Percentiles rank a stretch among this genome's conserved stretches.
Conservation (phyloP, 257 asterid genomes). For the Plantago elongata region DNA sequence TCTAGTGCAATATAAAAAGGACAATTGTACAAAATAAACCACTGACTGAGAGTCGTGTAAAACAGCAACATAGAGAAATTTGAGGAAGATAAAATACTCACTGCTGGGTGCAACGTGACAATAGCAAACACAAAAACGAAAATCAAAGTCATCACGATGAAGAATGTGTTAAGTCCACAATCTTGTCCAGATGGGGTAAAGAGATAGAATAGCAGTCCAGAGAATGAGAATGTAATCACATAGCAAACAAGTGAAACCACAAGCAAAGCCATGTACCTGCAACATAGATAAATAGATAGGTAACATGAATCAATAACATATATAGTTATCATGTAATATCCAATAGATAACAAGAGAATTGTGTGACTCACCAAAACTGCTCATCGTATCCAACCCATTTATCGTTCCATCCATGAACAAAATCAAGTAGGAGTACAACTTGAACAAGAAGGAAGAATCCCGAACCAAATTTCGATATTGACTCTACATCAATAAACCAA, state of each 20-base stretch:
- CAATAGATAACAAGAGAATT: conserved; percentile 1
- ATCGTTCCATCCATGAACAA: conserved; percentile 93
- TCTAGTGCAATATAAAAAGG: conserved; percentile 9
- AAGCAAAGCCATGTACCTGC: conserved; percentile 85
- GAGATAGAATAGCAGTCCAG: conserved; percentile 80
- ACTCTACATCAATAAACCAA: conserved; percentile 53
- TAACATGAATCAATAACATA: not conserved
- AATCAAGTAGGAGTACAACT: conserved; percentile 87
- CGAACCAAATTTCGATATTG: conserved; percentile 84
- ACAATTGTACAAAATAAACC: not conserved
- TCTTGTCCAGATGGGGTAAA: conserved; percentile 88
- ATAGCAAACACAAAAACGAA: conserved; percentile 63
- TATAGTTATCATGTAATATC: not conserved
- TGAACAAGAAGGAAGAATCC: conserved; percentile 92
- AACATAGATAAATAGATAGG: not conserved
- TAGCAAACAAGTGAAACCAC: conserved; percentile 84
- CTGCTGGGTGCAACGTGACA: conserved; percentile 80
- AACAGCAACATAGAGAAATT: not conserved
- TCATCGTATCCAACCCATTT: conserved; percentile 97
- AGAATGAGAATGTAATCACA: conserved; percentile 63
- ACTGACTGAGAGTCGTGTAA: conserved; percentile 2
- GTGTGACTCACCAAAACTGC: conserved; percentile 65
- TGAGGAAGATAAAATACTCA: conserved; percentile 34
- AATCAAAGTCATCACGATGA: conserved; percentile 66
- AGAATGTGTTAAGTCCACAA: conserved; percentile 89